These are phyloP conservation scores for Globisporangium nodosum DNA, from an alignment of 352 stramenopile species.

Conservation along the genomic window DNA sequence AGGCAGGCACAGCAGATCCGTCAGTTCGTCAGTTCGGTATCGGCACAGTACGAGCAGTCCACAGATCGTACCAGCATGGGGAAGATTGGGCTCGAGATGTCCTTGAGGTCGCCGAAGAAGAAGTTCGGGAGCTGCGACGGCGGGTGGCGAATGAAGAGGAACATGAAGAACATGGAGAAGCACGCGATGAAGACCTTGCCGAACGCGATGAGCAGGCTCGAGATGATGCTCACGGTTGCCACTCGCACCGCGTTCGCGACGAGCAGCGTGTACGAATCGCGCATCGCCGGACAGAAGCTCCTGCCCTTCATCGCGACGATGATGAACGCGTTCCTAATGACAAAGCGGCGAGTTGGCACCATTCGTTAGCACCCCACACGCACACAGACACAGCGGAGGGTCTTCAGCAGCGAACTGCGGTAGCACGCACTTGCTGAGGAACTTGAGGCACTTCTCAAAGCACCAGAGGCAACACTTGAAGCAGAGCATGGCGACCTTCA, in stretches of 20 bases:
- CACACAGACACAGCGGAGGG: not conserved
- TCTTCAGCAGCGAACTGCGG: too few relatives aligned
- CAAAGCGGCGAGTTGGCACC: not conserved
- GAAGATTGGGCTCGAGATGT: constrained; percentile 71
- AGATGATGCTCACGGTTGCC: constrained; percentile 77
- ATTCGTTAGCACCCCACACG: not conserved
- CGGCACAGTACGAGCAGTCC: not conserved
- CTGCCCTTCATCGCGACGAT: constrained; percentile 84
- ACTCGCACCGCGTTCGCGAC: constrained; percentile 92
- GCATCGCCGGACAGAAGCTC: constrained; percentile 87
- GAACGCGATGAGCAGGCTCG: constrained; percentile 80
- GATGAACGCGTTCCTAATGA: constrained; percentile 78
- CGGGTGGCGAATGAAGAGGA: constrained; percentile 69
- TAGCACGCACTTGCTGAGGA: constrained; percentile 66
- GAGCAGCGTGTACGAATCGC: constrained; percentile 94
- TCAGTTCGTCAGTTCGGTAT: too few relatives aligned
- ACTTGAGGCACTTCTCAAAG: constrained; percentile 89
- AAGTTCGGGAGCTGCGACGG: constrained; percentile 52
- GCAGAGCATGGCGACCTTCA: constrained; percentile 82
- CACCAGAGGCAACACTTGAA: constrained; percentile 87
- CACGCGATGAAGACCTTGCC: constrained; percentile 84
- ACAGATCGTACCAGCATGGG: constrained; percentile 49
- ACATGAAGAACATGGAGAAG: constrained; percentile 72
- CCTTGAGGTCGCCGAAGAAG: constrained; percentile 62
- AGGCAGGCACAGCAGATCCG: not conserved